Evolutionary conservation across 169 alveolate species (phyloP), one percentile per base, ranked within the genome.

Genomic region (Cryptosporidium viatorum): DNA sequence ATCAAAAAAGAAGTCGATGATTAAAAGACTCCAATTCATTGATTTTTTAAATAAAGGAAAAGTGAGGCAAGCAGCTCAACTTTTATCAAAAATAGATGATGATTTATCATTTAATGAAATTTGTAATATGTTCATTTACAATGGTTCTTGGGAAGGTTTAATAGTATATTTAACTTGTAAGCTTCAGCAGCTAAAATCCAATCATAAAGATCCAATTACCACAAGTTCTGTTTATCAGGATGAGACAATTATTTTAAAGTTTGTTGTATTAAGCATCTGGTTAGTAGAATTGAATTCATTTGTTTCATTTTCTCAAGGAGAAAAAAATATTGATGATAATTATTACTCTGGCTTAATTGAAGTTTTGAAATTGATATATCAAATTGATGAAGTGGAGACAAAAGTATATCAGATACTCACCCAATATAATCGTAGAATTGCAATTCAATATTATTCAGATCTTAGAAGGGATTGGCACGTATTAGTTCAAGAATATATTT

Each of bases 391-490:
- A 50, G 51, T 80, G 0, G 80, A 80, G 75, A 50, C 80, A 41
- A 80, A 23, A 21, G 50, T 80, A 3, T 80, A 80, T 31, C 51
- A 26, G 52, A 62, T 80, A 43, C 67, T 80, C 8, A 39, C 70
- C 14, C 80, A 80, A 43, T 80, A 80, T 65, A 45, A 80, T 65
- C 59, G 89, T 3, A 58, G 75, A 29, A 45, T 45, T 7, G 89
- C 65, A 26, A 62, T 80, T 29, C 43, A 37, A 9, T 65, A 62
- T 37, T 80, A 80, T 65, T 59, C 89, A 62, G 75, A 80, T 26
- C 70, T 80, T 16, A 62, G 89, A 23, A 80, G 23, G 16, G 89
- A 80, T 43, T 80, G 89, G 89, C 73, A 80, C 16, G 89, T 80
- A 1, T 31, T 80, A 26, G 65, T 80, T 4, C 89, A 80, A 48